Conservation (phyloP, 1,284 basidiomycete species). For the Cystobasidium slooffiae region DNA sequence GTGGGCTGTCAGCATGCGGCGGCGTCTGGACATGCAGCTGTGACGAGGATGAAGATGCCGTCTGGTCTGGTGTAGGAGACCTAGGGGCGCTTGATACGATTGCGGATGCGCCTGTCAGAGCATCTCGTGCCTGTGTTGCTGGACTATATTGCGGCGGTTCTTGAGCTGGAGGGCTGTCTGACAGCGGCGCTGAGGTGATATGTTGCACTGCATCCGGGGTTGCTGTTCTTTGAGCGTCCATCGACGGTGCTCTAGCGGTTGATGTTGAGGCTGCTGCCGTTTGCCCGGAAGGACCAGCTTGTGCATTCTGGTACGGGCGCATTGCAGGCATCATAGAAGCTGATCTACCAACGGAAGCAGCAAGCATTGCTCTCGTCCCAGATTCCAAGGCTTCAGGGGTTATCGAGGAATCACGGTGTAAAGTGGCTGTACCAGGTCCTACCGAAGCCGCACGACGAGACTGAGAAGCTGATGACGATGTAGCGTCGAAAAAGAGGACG, state of each 20-base stretch:
- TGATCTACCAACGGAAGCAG: neutral
- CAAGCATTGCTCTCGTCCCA: neutral
- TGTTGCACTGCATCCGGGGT: neutral
- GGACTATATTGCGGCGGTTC: conserved; percentile 6
- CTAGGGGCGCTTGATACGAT: neutral
- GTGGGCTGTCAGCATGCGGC: neutral
- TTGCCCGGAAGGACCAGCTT: neutral
- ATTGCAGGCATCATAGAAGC: conserved; percentile 40
- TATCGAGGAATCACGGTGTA: neutral
- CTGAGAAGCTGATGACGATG: conserved; percentile 45
- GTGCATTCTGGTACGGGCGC: neutral
- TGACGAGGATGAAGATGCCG: neutral
- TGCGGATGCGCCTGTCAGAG: neutral
- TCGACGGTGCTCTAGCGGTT: neutral
- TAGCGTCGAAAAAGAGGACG: conserved; percentile 73
- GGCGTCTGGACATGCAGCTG: neutral
- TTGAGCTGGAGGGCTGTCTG: neutral
- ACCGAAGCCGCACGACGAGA: conserved; percentile 72
- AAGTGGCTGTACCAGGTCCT: conserved; percentile 66
- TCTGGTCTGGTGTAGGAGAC: neutral
- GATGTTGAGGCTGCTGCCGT: neutral
- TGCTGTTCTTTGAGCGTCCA: neutral
- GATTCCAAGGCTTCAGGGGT: neutral
- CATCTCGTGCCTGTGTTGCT: neutral
- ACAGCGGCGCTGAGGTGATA: neutral